These are phyloP conservation scores for Nannizzia gypsea DNA, from an alignment of 2,329 filamentous ascomycete species.

Conservation along the genomic window DNA sequence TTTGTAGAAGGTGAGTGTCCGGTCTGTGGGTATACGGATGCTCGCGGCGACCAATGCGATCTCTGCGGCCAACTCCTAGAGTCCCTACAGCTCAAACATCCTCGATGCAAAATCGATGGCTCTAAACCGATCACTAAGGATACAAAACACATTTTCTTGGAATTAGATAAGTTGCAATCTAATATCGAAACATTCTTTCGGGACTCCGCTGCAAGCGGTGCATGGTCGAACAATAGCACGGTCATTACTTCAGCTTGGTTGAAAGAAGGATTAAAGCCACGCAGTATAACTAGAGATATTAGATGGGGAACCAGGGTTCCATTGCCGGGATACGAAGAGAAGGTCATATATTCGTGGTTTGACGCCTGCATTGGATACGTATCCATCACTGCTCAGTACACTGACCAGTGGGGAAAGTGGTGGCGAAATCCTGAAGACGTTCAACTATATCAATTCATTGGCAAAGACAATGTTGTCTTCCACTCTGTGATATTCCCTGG, in stretches of 20 bases:
- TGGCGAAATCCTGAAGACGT: conserved; percentile 75
- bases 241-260: conserved; percentile 38
- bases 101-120: conserved; percentile 86
- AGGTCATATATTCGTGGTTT: conserved; percentile 78
- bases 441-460: conserved; percentile 77
- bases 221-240: conserved; percentile 35
- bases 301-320: conserved; percentile 60
- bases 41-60: conserved; percentile 63
- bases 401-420: conserved; percentile 74
- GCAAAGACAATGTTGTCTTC: conserved; percentile 69
- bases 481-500: conserved; percentile 76
- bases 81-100: conserved; percentile 65
- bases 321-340: conserved; percentile 47
- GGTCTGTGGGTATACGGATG: conserved; percentile 52
- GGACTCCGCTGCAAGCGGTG: conserved; percentile 59
- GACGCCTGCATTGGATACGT: conserved; percentile 77
- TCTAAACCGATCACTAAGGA: conserved; percentile 64
- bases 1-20: conserved; percentile 42
- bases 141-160: conserved; percentile 87
- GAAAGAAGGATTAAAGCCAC: conserved; percentile 62
- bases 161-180: conserved; percentile 69
- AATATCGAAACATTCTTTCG: conserved; percentile 67
- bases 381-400: conserved; percentile 74
- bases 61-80: conserved; percentile 62
- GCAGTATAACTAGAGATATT: conserved; percentile 74